Conservation (phyloP, 805 yeast genomes). For the Lipomyces spencermartinsiae region DNA sequence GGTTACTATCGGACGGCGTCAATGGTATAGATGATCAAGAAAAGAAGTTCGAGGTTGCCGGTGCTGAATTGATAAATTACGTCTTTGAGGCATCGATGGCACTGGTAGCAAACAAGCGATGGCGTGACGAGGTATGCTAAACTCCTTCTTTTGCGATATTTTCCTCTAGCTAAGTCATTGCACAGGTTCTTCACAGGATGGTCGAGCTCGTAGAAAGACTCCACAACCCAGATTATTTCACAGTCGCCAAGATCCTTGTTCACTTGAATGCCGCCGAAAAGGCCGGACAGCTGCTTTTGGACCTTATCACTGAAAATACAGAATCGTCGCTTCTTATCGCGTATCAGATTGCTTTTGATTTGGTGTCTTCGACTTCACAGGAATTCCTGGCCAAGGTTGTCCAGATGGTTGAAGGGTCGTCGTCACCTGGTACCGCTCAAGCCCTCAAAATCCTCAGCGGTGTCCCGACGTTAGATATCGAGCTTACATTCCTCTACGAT, state of each 20-base stretch:
- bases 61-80: slow-evolving; percentile 67
- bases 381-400: slow-evolving; percentile 69
- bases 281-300: slow-evolving; percentile 72
- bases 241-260: slow-evolving; percentile 83
- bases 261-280: slow-evolving; percentile 79
- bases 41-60: slow-evolving; percentile 55
- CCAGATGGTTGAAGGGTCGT: slow-evolving; percentile 46
- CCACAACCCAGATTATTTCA: slow-evolving; percentile 76
- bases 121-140: slow-evolving; percentile 61
- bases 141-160: not conserved
- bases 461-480: slow-evolving; percentile 90
- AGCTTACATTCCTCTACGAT: slow-evolving; percentile 82
- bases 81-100: slow-evolving; percentile 71
- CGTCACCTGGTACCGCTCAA: slow-evolving; percentile 43
- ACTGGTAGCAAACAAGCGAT: slow-evolving; percentile 66
- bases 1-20: slow-evolving; percentile 6
- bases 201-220: slow-evolving; percentile 65
- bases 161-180: not conserved
- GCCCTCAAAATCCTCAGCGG: slow-evolving; percentile 81
- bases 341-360: slow-evolving; percentile 93
- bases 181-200: slow-evolving; percentile 58
- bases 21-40: slow-evolving; percentile 40
- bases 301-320: slow-evolving; percentile 54
- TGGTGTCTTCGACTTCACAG: slow-evolving; percentile 90
- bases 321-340: slow-evolving; percentile 63